phyloP scores from a whole-genome alignment of 768 basidiomycete species.

The Fibroporia radiculosa region DNA sequence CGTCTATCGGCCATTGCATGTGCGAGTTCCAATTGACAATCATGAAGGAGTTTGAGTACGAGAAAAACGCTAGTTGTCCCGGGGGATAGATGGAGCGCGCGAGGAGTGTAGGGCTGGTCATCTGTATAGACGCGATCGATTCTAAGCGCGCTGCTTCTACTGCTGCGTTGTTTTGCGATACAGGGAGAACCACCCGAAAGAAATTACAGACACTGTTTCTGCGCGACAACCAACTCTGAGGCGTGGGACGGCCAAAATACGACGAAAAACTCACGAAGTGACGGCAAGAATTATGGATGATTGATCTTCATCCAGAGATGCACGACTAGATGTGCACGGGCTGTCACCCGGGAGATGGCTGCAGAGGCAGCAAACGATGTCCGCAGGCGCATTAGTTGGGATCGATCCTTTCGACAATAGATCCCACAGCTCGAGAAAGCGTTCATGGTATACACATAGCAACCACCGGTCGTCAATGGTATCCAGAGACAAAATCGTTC shows the following conservation, averaged over 20 bases:
- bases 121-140: slow-evolving; percentile 4
- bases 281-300: slow-evolving; percentile 14
- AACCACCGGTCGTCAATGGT: slow-evolving; percentile 42
- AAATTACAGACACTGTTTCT: not conserved
- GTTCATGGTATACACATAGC: slow-evolving; percentile 35
- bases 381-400: no score
- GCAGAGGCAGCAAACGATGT: slow-evolving; percentile 7
- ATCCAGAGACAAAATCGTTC: slow-evolving; percentile 29
- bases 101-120: slow-evolving; percentile 7
- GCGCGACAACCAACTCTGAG: not conserved
- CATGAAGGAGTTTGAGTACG: slow-evolving; percentile 24
- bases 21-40: slow-evolving; percentile 32
- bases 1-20: slow-evolving; percentile 17
- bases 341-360: slow-evolving; percentile 6
- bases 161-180: not conserved
- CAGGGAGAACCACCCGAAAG: not conserved
- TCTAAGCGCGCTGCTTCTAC: not conserved
- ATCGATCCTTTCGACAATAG: slow-evolving; percentile 6
- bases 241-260: not conserved
- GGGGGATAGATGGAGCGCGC: slow-evolving; percentile 11
- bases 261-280: slow-evolving; percentile 15
- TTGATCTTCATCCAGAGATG: slow-evolving; percentile 10
- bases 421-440: slow-evolving; percentile 37
- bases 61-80: slow-evolving; percentile 25
- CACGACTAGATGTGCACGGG: slow-evolving; percentile 11